These are phyloP conservation scores for Chrysosporium queenslandicum DNA, from an alignment of 2,329 filamentous ascomycete species.

Conservation along the genomic window DNA sequence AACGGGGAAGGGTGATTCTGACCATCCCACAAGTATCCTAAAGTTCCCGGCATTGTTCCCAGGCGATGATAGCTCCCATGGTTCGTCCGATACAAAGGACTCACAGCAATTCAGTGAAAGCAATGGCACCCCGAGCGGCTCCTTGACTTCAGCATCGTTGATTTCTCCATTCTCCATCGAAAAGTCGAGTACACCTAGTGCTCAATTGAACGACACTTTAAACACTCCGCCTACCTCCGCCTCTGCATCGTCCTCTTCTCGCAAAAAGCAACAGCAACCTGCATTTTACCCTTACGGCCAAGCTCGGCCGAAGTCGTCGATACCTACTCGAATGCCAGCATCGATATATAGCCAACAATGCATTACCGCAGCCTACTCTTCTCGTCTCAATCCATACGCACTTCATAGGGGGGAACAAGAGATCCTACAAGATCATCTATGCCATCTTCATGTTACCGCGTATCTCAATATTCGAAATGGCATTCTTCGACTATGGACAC, in stretches of 20 bases:
- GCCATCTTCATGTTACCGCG: conserved; percentile 78
- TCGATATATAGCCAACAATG: conserved; percentile 84
- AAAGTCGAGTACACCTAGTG: conserved; percentile 16
- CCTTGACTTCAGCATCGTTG: conserved; percentile 24
- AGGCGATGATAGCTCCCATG: conserved; percentile 16
- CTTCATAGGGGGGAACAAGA: conserved; percentile 76
- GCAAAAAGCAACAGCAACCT: conserved; percentile 13
- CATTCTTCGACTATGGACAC: conserved; percentile 79
- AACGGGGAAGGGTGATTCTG: neutral
- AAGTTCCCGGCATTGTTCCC: neutral
- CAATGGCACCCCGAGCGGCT: conserved; percentile 26
- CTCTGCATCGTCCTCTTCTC: neutral
- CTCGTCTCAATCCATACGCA: conserved; percentile 77
- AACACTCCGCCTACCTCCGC: conserved; percentile 12
- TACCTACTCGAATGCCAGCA: conserved; percentile 62
- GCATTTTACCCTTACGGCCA: conserved; percentile 26
- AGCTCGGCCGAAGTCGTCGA: conserved; percentile 68
- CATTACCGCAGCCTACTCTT: conserved; percentile 78
- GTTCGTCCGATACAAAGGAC: conserved; percentile 20
- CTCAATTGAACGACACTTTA: conserved; percentile 14
- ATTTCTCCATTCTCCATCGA: conserved; percentile 20
- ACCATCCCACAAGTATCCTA: conserved; percentile 1
- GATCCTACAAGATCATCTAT: conserved; percentile 70
- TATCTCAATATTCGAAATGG: conserved; percentile 95
- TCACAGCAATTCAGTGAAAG: conserved; percentile 15